phyloP scores from a whole-genome alignment of 495 filamentous ascomycete species.

The Penicillium chermesinum region DNA sequence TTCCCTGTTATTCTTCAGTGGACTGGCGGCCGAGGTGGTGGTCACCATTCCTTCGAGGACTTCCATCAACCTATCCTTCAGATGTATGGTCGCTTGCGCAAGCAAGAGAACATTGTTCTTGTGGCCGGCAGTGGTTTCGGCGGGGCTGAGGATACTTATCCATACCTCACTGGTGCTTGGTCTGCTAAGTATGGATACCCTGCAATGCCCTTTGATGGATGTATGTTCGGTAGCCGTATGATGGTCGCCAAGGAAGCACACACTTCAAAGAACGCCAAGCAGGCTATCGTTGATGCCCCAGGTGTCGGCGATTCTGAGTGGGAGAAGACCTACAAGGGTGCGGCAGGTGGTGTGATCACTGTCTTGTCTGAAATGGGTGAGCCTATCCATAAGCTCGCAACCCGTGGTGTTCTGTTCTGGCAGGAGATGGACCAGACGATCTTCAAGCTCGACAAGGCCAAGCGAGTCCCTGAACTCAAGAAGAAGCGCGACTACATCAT shows the following conservation, averaged over 20 bases:
- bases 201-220: constrained; percentile 47
- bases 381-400: constrained; percentile 97
- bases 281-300: constrained; percentile 87
- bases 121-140: constrained; percentile 49
- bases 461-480: constrained; percentile 85
- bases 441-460: constrained; percentile 92
- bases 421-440: constrained; percentile 97
- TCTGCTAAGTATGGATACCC: constrained; percentile 34
- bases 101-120: constrained; percentile 42
- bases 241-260: constrained; percentile 68
- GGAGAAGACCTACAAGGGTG: constrained; percentile 94
- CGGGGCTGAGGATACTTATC: constrained; percentile 40
- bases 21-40: constrained; percentile 48
- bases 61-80: constrained; percentile 45
- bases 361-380: constrained; percentile 98
- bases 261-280: constrained; percentile 87
- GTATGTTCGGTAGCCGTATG: constrained; percentile 44
- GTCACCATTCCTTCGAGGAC: constrained; percentile 50
- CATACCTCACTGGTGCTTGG: constrained; percentile 45
- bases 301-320: constrained; percentile 85
- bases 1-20: constrained; percentile 48
- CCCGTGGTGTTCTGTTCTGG: constrained; percentile 92
- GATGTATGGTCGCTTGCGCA: constrained; percentile 41
- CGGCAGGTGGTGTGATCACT: constrained; percentile 92
- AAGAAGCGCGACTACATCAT: constrained; percentile 94